Percentiles rank a stretch among this genome's conserved stretches.
These are phyloP conservation scores for Andrographis paniculata DNA, from an alignment of 305 asterid genomes.

Conservation along the genomic window DNA sequence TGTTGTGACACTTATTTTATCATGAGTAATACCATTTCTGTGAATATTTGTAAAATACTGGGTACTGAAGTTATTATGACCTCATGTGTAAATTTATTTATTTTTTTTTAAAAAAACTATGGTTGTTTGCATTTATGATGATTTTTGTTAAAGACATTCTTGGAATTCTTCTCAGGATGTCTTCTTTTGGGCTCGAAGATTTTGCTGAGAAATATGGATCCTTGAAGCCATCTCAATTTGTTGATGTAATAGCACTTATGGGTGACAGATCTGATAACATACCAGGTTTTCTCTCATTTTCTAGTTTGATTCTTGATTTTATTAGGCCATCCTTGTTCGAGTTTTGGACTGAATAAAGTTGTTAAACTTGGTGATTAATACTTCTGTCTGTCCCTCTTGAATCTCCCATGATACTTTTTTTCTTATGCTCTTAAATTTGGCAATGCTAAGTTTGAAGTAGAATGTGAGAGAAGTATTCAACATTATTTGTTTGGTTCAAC, in stretches of 20 bases:
- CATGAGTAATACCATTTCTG: neutral
- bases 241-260: conserved; percentile 77
- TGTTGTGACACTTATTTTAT: conserved; percentile 1
- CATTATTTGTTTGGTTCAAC: too few species aligned
- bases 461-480: too few species aligned
- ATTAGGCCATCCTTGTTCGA: too few species aligned
- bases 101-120: too few species aligned
- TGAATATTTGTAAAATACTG: neutral
- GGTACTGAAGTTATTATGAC: neutral
- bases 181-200: conserved; percentile 91
- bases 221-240: conserved; percentile 81
- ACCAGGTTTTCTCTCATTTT: conserved; percentile 56
- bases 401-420: too few species aligned
- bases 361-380: neutral
- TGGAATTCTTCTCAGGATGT: conserved; percentile 39
- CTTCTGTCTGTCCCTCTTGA: too few species aligned
- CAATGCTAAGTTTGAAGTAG: too few species aligned
- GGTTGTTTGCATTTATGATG: conserved; percentile 12
- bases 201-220: conserved; percentile 75
- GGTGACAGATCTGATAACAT: conserved; percentile 91
- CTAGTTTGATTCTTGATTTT: too few species aligned
- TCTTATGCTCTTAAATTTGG: too few species aligned
- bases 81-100: conserved; percentile 13
- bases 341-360: neutral
- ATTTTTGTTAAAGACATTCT: conserved; percentile 20